phyloP scores from a whole-genome alignment of 2,329 filamentous ascomycete species.

The Calonectria pauciramosa region DNA sequence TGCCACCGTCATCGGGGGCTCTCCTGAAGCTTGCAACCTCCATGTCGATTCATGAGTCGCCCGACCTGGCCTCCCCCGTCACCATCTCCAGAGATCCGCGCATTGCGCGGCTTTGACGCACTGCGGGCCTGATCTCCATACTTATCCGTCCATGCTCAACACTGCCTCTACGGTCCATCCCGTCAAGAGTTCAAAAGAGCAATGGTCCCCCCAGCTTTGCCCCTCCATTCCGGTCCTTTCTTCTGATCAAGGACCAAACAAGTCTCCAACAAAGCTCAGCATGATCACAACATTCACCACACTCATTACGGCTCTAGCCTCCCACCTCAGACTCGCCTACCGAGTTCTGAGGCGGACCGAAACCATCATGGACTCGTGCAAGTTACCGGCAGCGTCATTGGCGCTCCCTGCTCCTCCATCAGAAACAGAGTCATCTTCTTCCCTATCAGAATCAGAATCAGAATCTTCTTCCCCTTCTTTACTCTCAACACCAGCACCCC shows the following conservation, averaged over 20 bases:
- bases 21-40: conserved; percentile 8
- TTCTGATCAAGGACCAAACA: conserved; percentile 11
- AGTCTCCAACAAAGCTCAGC: conserved; percentile 7
- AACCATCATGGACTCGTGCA: conserved; percentile 4
- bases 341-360: conserved; percentile 9
- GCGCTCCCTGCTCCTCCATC: not conserved
- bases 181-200: conserved; percentile 3
- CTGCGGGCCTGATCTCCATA: conserved; percentile 9
- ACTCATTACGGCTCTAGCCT: conserved; percentile 3
- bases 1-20: conserved; percentile 5
- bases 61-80: not conserved
- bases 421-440: not conserved
- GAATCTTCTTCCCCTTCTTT: not conserved
- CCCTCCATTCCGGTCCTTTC: conserved; percentile 1
- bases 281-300: conserved; percentile 1
- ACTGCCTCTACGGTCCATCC: conserved; percentile 1
- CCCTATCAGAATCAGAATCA: not conserved
- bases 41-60: conserved; percentile 6
- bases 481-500: not conserved
- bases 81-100: conserved; percentile 2
- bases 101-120: conserved; percentile 8
- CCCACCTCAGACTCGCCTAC: conserved; percentile 9
- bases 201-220: conserved; percentile 3
- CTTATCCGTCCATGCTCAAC: not conserved
- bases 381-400: not conserved